Evolutionary conservation across 1,284 basidiomycete species (phyloP), one percentile per base, ranked within the genome.

Genomic region (Inonotus hispidus): DNA sequence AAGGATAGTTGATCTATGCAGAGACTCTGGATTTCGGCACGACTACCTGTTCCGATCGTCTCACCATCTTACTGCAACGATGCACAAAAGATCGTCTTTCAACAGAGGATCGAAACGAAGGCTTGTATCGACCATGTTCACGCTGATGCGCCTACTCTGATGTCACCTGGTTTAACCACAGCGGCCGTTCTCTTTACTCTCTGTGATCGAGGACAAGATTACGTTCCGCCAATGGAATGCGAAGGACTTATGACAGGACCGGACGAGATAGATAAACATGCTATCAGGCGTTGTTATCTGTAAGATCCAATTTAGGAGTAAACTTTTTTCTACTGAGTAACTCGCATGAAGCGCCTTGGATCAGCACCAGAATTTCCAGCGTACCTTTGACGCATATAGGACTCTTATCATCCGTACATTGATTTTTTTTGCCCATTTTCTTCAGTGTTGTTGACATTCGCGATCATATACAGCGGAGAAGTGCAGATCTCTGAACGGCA

Each of bases 331-430:
- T 56, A 1, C 25, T 41, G 16, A 27, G 1, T 29, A 7, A 13
- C 29, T n/a, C 14, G 46, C 38, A 35, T 38, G 19, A 19, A 60
- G 58, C 3, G 58, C 58, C 5, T 54, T 60, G 53, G 58, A 60
- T 46, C 58, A 60, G 25, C 58, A 60, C 32, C 58, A 60, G 23
- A 60, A 60, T 27, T 60, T 60, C 37, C 58, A 60, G 25, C 49
- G 58, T 7, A 35, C 58, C 1, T 54, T 60, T 23, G 58, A 60
- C 32, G 52, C 53, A 10, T 60, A 60, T 37, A 53, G 58, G 45
- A 60, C 53, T 11, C 35, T 60, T 35, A 41, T 60, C 29, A 54
- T 60, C 32, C 58, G 58, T 60, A 29, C 14, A 50, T 54, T 19
- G 11, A 23, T 29, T 16, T 25, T 25, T 6, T 38, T 43, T 25